phyloP scores from a whole-genome alignment of 768 basidiomycete species.

The Clathrus columnatus region DNA sequence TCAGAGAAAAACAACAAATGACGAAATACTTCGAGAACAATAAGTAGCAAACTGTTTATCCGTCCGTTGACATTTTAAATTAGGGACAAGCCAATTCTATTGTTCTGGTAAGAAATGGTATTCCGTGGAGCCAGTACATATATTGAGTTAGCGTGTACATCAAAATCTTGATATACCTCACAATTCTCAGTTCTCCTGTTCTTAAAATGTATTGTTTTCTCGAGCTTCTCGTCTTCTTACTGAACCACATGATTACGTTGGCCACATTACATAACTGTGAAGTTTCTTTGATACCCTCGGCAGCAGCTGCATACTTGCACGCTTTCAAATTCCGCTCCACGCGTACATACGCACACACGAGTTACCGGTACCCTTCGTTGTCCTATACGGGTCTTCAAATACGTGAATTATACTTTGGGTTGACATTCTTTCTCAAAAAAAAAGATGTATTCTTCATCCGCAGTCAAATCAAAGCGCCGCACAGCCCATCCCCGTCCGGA shows the following conservation, averaged over 20 bases:
- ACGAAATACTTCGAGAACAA: too few relatives aligned
- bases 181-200: not conserved
- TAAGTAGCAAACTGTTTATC: too few relatives aligned
- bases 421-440: too few relatives aligned
- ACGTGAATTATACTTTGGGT: too few relatives aligned
- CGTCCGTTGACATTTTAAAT: too few relatives aligned
- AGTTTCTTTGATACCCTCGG: not conserved
- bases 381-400: too few relatives aligned
- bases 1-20: too few relatives aligned
- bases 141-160: too few relatives aligned
- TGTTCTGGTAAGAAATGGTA: not conserved
- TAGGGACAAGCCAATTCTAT: not conserved
- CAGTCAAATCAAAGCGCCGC: constrained; percentile 65
- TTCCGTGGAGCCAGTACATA: too few relatives aligned
- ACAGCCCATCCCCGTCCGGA: constrained; percentile 72
- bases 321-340: constrained; percentile 4
- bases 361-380: not conserved
- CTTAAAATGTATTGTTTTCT: too few relatives aligned
- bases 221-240: too few relatives aligned
- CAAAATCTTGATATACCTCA: too few relatives aligned
- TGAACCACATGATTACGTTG: not conserved
- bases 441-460: constrained; percentile 60
- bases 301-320: not conserved
- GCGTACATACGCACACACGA: not conserved
- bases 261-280: not conserved